Base-by-base conservation (phyloP, 2,329 filamentous ascomycete genomes). In the Aspergillus hiratsukae region DNA sequence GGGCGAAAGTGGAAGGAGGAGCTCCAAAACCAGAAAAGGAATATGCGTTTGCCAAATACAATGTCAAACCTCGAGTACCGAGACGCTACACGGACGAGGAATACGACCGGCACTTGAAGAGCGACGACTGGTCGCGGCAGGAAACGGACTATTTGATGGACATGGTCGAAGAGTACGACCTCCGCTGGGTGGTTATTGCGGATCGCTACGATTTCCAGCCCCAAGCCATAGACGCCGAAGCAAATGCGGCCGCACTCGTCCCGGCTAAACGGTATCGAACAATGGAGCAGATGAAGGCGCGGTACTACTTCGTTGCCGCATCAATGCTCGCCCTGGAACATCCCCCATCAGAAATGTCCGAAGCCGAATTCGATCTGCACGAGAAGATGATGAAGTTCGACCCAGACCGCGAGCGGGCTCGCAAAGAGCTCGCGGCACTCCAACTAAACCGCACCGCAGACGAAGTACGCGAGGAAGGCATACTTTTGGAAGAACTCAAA, bases 141-240 rank as follows among this genome's bases (percentile, higher is more conserved):
- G 94, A 99, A 75, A 99, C 94, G 8, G 91, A 97, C 70, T 97
- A 97, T 69, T 76, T 99, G 60, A 83, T 97, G 70, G 78, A 84
- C 3, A 72, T 93, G 37, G 89, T 85, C 14, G 82, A 82, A 56
- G 88, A 92, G 49, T 96, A 87, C 69, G 91, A 96, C 68, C 81
- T 96, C 58, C 87, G 94, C 63, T 99, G 94, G 91, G 83, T 93
- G 3, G 73, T 97, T 17, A 90, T 99, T 58, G 90, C 88, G 80
- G 94, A 99, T 72, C 89, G 93, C 56, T 99, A 97, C 76, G 90
- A 96, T 53, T 96, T 69, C 55, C 70, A 75, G 58, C 66, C 69
- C 1, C 67, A 64, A 19, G 51, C 58, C 1, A 59, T 67, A 21
- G 64, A 70, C 23, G 57, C 62, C 9, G 66, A 72, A 51, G 58